Evolutionary conservation across 2,329 filamentous ascomycete species (phyloP).

Genomic region (Fusarium transvaalense): DNA sequence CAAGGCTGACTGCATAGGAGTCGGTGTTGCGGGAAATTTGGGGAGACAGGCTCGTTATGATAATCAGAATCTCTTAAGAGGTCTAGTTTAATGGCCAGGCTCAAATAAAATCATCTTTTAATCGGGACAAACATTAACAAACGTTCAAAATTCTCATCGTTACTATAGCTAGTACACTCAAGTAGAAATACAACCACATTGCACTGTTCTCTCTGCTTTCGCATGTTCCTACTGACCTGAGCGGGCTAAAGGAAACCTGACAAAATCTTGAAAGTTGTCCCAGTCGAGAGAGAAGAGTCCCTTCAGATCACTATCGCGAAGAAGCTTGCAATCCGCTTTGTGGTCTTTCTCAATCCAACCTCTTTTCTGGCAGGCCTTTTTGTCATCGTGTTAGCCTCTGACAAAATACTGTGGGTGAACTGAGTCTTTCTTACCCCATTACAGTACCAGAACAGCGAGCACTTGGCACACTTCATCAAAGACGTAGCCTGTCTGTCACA

Average conservation of each 20-base stretch:
- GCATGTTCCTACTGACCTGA: not conserved
- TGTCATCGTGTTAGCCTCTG: not conserved
- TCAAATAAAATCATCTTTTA: too few species aligned
- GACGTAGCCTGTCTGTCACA: not conserved
- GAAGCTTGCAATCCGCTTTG: not conserved
- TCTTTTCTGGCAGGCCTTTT: not conserved
- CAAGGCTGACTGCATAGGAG: too few species aligned
- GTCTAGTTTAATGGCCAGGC: too few species aligned
- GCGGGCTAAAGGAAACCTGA: not conserved
- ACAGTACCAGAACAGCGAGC: slow-evolving; percentile 1
- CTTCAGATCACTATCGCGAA: not conserved
- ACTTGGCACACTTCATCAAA: not conserved
- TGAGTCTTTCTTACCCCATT: not conserved
- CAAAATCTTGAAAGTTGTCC: not conserved
- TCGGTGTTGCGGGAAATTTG: too few species aligned
- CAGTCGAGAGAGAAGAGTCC: not conserved
- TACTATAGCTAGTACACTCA: too few species aligned
- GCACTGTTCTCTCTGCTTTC: too few species aligned
- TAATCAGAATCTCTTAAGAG: too few species aligned
- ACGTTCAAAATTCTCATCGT: too few species aligned
- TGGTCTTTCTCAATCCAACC: not conserved
- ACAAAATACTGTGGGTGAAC: fast-evolving
- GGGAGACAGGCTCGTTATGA: too few species aligned
- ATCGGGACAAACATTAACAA: too few species aligned
- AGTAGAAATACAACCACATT: too few species aligned